phyloP scores from a whole-genome alignment of 2,329 filamentous ascomycete species.

The Venturia carpophila region DNA sequence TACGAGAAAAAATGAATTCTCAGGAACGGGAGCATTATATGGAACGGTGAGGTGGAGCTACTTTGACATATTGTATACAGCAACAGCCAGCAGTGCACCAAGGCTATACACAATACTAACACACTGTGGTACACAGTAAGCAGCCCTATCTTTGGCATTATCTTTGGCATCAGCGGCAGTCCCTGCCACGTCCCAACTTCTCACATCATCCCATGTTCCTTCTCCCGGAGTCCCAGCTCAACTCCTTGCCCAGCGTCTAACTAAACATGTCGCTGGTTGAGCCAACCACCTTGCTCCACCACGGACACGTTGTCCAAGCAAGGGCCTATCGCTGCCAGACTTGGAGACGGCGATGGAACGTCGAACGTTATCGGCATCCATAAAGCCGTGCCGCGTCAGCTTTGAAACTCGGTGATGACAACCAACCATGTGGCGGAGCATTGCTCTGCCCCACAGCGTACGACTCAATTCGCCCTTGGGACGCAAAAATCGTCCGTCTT shows the following conservation, averaged over 20 bases:
- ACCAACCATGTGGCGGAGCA: not conserved
- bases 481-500: not conserved
- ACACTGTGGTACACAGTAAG: too few species aligned
- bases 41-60: too few species aligned
- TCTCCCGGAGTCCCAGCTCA: not conserved
- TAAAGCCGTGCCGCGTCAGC: not conserved
- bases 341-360: not conserved
- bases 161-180: too few species aligned
- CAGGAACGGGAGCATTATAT: too few species aligned
- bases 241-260: not conserved
- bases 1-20: too few species aligned
- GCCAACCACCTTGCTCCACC: not conserved
- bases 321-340: not conserved
- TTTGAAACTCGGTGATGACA: not conserved
- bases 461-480: not conserved
- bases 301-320: not conserved
- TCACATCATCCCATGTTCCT: not conserved
- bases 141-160: too few species aligned
- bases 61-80: too few species aligned
- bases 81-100: too few species aligned
- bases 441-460: constrained; percentile 4
- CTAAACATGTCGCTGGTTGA: constrained; percentile 3
- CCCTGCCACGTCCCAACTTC: too few species aligned
- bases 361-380: not conserved
- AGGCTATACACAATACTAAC: too few species aligned